These are phyloP conservation scores for Pythium oligandrum DNA, from an alignment of 352 stramenopile genomes.

Conservation along the genomic window DNA sequence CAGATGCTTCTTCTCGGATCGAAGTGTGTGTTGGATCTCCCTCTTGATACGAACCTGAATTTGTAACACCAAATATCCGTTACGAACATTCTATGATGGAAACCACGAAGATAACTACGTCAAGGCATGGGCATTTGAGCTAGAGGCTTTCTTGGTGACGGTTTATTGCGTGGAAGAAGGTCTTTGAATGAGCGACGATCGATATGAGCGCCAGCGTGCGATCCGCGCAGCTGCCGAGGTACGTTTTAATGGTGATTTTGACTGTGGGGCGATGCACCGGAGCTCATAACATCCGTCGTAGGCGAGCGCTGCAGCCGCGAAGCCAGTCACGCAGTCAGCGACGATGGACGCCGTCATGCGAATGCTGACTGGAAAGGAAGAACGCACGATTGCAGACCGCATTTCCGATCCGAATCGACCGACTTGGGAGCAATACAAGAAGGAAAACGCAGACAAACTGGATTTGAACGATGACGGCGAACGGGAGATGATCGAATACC, in stretches of 20 bases:
- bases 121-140: no score
- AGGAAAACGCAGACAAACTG: constrained; percentile 93
- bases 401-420: constrained; percentile 92
- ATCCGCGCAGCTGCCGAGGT: constrained; percentile 43
- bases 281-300: no score
- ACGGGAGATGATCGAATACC: constrained; percentile 93
- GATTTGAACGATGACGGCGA: constrained; percentile 83
- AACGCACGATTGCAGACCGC: constrained; percentile 92
- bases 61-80: no score
- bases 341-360: constrained; percentile 94
- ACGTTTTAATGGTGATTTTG: constrained; percentile 8
- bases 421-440: constrained; percentile 96
- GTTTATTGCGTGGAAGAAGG: no score
- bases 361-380: constrained; percentile 90
- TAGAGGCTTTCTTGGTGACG: no score
- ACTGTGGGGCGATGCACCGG: no score
- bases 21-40: no score
- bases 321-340: constrained; percentile 40
- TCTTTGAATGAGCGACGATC: constrained; percentile 78
- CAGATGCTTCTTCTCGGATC: no score
- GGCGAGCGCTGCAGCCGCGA: constrained; percentile 2
- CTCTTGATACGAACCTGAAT: no score
- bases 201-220: constrained; percentile 71
- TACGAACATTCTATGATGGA: no score
- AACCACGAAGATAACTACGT: no score